Base-by-base conservation (phyloP, 2,329 filamentous ascomycete species). In the Apiospora kogelbergensis region DNA sequence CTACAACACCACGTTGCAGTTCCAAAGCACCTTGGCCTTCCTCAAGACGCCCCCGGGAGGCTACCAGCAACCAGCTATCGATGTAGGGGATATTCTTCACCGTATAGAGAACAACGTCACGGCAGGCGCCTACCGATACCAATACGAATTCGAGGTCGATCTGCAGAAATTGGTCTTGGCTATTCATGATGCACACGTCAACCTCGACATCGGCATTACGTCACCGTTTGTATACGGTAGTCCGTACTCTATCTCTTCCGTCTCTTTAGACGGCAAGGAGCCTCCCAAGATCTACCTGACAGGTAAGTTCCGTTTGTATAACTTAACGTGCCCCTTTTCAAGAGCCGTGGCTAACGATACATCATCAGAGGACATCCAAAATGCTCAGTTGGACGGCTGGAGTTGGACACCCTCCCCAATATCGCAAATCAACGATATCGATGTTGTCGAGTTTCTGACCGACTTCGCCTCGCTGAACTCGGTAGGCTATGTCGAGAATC, bases 1-100 rank as follows among this genome's bases (percentile, higher is more conserved):
- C 69, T 81, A 80, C 67, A 83, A 83, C 69, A 77, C 81, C 20
- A 84, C 82, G 0, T 65, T 85, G 1, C 80, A 83, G 65, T 83
- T 83, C 60, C 82, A 84, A 63, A 81, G 77, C 68, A 83, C 82
- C 1, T 71, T 83, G 10, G 76, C 78, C 17, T 83, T 80, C 68
- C 76, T 84, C 20, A 79, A 80, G 46, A 72, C 78, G 33, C 82
- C 82, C 0, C 81, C 81, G 0, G 67, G 72, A 9, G 78, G 78
- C 24, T 83, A 82, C 69, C 81, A 81, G 71, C 82, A 81, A 68
- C 81, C 78, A 15, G 71, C 75, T 69, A 67, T 81, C 17, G 78
- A 83, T 69, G 41, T 82, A 2, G 33, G 76, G 20, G 75, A 67
- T 7, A 76, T 74, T 5, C 71, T 82, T 2, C 71, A 74, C 26